phyloP scores from a whole-genome alignment of 2,329 filamentous ascomycete genomes.

The Microcyclospora tardicrescens region DNA sequence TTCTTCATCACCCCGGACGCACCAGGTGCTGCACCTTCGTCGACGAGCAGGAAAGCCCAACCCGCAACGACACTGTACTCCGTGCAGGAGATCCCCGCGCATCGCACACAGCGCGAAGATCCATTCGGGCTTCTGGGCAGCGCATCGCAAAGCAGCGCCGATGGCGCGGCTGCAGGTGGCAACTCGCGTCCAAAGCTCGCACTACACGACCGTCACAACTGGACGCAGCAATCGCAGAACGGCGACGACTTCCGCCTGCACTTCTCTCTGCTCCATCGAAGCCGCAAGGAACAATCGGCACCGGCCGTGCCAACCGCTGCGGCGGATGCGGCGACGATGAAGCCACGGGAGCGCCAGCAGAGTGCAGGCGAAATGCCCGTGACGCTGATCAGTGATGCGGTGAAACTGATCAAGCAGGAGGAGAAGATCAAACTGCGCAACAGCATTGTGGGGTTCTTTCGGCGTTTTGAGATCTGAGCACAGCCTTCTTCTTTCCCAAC shows the following conservation, averaged over 20 bases:
- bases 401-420: constrained; percentile 8
- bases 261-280: constrained; percentile 1
- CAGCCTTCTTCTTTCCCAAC: not conserved
- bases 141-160: not conserved
- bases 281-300: not conserved
- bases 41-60: not conserved
- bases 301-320: not conserved
- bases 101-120: not conserved
- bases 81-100: not conserved
- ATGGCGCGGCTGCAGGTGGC: not conserved
- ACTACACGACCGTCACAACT: constrained; percentile 11
- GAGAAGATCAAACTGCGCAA: constrained; percentile 4
- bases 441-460: constrained; percentile 9
- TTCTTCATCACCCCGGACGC: not conserved
- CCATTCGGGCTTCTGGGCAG: not conserved
- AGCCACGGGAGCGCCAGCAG: not conserved
- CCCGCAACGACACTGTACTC: not conserved
- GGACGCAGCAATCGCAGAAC: constrained; percentile 11
- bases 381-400: constrained; percentile 10
- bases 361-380: not conserved
- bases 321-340: not conserved
- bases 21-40: too few species aligned
- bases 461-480: not conserved
- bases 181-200: constrained; percentile 1
- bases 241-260: constrained; percentile 5